A percentile compares a stretch with the other conserved stretches of the same genome.
These are phyloP conservation scores for Debaryomyces singareniensis DNA, from an alignment of 1,139 yeast species.

Conservation along the genomic window DNA sequence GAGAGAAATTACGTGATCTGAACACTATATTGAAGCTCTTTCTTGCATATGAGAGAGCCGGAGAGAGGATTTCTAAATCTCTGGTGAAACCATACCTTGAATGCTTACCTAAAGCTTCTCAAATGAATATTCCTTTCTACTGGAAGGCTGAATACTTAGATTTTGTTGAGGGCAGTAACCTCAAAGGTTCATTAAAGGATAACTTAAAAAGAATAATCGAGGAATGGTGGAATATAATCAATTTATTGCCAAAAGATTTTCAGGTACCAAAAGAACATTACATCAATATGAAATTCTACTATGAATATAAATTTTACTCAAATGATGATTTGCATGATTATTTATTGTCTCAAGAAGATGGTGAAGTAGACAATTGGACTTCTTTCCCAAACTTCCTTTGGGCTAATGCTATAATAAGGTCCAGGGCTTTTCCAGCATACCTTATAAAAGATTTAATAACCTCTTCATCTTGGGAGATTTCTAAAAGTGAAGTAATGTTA, in stretches of 20 bases:
- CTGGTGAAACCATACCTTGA: slow-evolving; percentile 46
- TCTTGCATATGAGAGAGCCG: slow-evolving; percentile 31
- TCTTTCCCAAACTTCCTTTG: slow-evolving; percentile 64
- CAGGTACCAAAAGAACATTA: slow-evolving; percentile 31
- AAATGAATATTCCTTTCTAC: slow-evolving; percentile 54
- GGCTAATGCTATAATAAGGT: slow-evolving; percentile 64
- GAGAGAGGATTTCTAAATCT: slow-evolving; percentile 10
- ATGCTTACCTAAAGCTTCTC: slow-evolving; percentile 47
- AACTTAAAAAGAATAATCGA: slow-evolving; percentile 30
- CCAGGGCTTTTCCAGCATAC: slow-evolving; percentile 74
- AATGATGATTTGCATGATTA: slow-evolving; percentile 30
- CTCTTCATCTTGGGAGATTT: slow-evolving; percentile 8
- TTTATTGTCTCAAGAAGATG: slow-evolving; percentile 12
- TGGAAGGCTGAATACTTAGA: slow-evolving; percentile 51
- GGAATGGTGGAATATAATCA: slow-evolving; percentile 47
- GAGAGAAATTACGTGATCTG: slow-evolving; percentile 19
- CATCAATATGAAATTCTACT: slow-evolving; percentile 40
- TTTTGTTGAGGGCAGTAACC: slow-evolving; percentile 52
- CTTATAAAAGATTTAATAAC: slow-evolving; percentile 24
- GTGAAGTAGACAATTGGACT: slow-evolving; percentile 43
- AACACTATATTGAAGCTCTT: slow-evolving; percentile 44
- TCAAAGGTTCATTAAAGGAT: slow-evolving; percentile 37
- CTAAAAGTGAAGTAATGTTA: slow-evolving; percentile 55
- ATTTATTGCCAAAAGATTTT: slow-evolving; percentile 25
- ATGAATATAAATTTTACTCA: slow-evolving; percentile 40